Conservation (phyloP, 2,329 filamentous ascomycete species). For the Diatrype stigma region DNA sequence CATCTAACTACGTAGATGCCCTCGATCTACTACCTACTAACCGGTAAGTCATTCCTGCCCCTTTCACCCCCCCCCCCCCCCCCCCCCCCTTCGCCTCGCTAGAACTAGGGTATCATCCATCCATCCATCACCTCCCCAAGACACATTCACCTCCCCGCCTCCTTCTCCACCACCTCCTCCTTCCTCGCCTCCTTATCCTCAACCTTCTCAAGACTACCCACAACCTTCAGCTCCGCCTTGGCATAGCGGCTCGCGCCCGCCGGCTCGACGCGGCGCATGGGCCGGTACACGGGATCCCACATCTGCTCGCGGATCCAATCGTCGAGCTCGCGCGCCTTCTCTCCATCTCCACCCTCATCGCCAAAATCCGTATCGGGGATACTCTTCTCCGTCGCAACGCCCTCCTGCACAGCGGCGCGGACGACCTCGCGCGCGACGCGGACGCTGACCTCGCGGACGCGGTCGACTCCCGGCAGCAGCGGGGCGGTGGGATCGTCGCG, state of each 20-base stretch:
- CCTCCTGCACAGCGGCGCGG: constrained; percentile 64
- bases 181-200: constrained; percentile 7
- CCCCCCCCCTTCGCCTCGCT: too few species aligned
- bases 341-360: constrained; percentile 5
- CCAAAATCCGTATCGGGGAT: too few species aligned
- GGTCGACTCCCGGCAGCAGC: constrained; percentile 70
- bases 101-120: too few species aligned
- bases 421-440: constrained; percentile 75
- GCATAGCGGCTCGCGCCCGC: constrained; percentile 52
- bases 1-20: too few species aligned
- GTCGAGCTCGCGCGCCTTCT: constrained; percentile 49
- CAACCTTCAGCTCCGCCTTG: constrained; percentile 53
- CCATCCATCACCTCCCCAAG: not conserved
- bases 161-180: not conserved
- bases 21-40: too few species aligned
- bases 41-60: too few species aligned
- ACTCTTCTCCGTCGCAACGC: constrained; percentile 56
- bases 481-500: constrained; percentile 59
- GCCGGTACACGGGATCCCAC: constrained; percentile 70
- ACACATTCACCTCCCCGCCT: not conserved
- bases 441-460: constrained; percentile 72
- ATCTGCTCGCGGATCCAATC: constrained; percentile 75
- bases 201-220: constrained; percentile 31
- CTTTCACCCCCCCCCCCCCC: too few species aligned
- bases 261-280: constrained; percentile 53